phyloP scores from a whole-genome alignment of 2,329 filamentous ascomycete species.

The Diaporthe australafricana region DNA sequence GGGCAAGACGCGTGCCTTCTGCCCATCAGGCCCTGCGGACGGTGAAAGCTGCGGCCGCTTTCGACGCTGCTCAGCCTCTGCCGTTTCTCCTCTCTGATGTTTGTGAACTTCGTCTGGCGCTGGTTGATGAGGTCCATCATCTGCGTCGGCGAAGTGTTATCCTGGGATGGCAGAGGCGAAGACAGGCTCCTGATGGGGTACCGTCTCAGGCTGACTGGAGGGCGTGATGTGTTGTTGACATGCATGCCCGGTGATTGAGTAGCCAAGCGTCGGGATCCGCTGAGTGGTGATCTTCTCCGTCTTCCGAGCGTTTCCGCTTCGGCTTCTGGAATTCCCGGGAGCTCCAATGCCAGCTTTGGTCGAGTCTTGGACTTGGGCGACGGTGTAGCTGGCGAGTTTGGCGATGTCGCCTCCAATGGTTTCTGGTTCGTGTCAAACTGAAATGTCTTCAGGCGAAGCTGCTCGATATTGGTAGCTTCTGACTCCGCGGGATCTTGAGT shows the following conservation, averaged over 20 bases:
- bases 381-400: not conserved
- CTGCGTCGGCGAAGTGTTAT: not conserved
- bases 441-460: not conserved
- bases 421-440: not conserved
- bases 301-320: not conserved
- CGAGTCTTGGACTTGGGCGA: conserved; percentile 3
- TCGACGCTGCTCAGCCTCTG: not conserved
- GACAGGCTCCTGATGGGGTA: not conserved
- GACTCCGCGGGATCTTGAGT: not conserved
- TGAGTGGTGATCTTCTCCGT: not conserved
- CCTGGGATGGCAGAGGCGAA: not conserved
- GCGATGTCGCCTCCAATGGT: not conserved
- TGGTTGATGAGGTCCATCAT: conserved; percentile 20
- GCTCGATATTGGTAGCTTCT: not conserved
- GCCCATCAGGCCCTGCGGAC: not conserved
- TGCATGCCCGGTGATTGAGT: not conserved
- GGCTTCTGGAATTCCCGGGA: conserved; percentile 17
- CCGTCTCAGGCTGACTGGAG: not conserved
- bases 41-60: not conserved
- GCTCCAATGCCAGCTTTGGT: conserved; percentile 2
- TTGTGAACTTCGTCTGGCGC: not conserved
- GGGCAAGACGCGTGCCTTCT: not conserved
- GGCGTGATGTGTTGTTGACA: not conserved
- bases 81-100: conserved; percentile 4
- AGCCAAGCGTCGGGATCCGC: not conserved